phyloP scores from a whole-genome alignment of 768 basidiomycete species.

The Gyrodon lividus region DNA sequence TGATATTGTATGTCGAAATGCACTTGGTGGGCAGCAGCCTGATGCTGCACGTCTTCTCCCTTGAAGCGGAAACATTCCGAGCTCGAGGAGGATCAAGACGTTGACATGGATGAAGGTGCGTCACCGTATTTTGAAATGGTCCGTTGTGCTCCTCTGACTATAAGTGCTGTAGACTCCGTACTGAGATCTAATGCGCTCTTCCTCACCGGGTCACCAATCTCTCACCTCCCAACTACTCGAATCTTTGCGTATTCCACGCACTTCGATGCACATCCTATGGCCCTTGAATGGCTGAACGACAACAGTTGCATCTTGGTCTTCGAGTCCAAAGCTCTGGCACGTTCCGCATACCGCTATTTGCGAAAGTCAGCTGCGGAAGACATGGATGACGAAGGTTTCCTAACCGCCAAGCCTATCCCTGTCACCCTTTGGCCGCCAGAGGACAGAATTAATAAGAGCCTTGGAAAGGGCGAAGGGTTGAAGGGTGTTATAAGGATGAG shows the following conservation, averaged over 20 bases:
- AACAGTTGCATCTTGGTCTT: constrained; percentile 81
- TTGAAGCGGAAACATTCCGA: constrained; percentile 49
- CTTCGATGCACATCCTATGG: constrained; percentile 71
- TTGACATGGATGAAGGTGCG: constrained; percentile 35
- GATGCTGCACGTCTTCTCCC: constrained; percentile 38
- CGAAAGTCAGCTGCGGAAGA: constrained; percentile 53
- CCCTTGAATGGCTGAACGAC: constrained; percentile 85
- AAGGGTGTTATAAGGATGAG: constrained; percentile 70
- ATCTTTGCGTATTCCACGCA: constrained; percentile 83
- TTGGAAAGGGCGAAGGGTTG: constrained; percentile 68
- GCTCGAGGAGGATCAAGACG: constrained; percentile 35
- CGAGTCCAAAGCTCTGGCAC: constrained; percentile 51
- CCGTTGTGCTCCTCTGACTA: not conserved
- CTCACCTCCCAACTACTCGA: constrained; percentile 69
- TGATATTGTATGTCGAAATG: constrained; percentile 39
- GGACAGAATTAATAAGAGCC: constrained; percentile 67
- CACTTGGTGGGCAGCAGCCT: constrained; percentile 39
- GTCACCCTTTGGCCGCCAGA: constrained; percentile 77
- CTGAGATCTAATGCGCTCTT: constrained; percentile 68
- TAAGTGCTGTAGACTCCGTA: constrained; percentile 37
- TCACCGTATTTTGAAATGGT: constrained; percentile 18
- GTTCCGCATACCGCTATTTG: constrained; percentile 47
- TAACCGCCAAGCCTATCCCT: constrained; percentile 69
- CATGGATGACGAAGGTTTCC: constrained; percentile 51
- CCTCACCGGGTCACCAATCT: constrained; percentile 69